Base-by-base conservation (phyloP, 805 yeast genomes). In the Ogataea kodamae region DNA sequence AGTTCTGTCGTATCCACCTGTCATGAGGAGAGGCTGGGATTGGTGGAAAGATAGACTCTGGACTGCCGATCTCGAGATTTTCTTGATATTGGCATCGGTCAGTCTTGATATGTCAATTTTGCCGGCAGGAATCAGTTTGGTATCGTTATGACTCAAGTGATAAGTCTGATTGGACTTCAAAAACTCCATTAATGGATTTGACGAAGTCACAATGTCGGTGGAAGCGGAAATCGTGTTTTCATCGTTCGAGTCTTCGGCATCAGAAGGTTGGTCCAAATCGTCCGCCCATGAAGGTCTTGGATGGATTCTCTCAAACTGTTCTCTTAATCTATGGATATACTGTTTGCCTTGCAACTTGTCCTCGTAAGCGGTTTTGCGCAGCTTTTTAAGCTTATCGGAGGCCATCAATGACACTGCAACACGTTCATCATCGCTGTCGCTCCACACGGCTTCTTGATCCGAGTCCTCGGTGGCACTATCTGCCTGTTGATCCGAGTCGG, bases 1-100 rank as follows among this genome's bases (percentile, higher is more conserved):
- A 0, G 96, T 82, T 46, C 85, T 72, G 58, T 92, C 99, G 55
- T 81, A 89, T 14, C 99, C 99, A 37, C 92, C 95, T 0, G 96
- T 84, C 33, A 92, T 62, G 28, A 90, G 64, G 18, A 92, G 65
- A 24, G 98, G 95, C 48, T 80, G 86, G 6, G 71, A 64, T 7
- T 84, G 85, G 58, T 92, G 98, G 72, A 92, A 92, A 5, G 83
- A 70, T 23, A 92, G 52, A 0, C 90, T 65, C 61, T 87, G 97
- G n/a, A 92, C 74, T 0, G 88, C 95, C 0, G 96, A 72, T 43
- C 70, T 74, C 3, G 96, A 76, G 4, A 75, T 62, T 39, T 75
- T 77, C 28, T 75, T 71, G 31, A 71, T 67, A 52, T 88, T 90
- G 25, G 95, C 97, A 62, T 92, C 97, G 44, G 81, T 82, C 26